Conservation (phyloP, 2,329 filamentous ascomycete species). For the Tolypocladium tundrense region DNA sequence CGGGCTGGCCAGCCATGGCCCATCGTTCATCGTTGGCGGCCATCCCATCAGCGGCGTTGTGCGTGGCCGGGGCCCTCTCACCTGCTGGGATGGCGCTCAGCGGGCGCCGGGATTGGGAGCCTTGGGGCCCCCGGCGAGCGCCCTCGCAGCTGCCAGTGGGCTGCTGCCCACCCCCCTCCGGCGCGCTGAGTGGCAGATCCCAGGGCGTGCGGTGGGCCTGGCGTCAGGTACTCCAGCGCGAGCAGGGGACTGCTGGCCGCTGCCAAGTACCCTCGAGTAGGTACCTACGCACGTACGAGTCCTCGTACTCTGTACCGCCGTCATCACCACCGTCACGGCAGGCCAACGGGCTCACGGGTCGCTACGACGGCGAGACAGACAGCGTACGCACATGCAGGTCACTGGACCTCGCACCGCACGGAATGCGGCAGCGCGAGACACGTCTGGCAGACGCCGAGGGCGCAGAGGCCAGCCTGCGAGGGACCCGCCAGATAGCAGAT, state of each 20-base stretch:
- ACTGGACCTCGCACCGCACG: neutral
- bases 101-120: neutral
- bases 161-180: constrained; percentile 5
- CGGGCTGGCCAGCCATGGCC: neutral
- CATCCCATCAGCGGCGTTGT: neutral
- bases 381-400: neutral
- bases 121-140: neutral
- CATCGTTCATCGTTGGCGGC: too few relatives aligned
- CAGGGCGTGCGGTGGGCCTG: neutral
- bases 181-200: constrained; percentile 7
- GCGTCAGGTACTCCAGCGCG: neutral
- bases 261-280: neutral
- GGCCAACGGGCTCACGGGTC: neutral
- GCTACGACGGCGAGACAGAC: neutral
- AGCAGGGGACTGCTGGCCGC: neutral
- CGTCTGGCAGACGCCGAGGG: neutral
- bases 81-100: neutral
- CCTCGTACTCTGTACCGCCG: neutral
- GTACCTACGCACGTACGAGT: too few relatives aligned
- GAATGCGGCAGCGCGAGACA: neutral
- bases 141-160: neutral
- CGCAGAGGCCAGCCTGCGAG: neutral
- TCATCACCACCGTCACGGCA: neutral
- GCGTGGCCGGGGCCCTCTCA: neutral
- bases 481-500: neutral